phyloP scores from a whole-genome alignment of 371 early-diverging fungal species.

The Zychaea mexicana region DNA sequence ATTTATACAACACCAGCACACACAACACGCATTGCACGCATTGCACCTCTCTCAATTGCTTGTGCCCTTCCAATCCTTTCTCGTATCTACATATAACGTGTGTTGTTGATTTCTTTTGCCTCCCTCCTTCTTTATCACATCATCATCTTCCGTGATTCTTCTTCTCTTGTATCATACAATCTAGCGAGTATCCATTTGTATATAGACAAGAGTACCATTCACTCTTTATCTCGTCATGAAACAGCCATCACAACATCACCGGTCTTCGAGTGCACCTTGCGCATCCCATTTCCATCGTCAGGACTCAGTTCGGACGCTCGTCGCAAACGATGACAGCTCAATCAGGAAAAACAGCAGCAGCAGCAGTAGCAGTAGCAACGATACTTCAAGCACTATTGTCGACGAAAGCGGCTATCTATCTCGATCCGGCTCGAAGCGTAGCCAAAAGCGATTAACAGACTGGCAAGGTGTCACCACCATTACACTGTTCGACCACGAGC shows the following conservation, averaged over 20 bases:
- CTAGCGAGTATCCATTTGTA: too few relatives aligned
- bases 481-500: not conserved
- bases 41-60: too few relatives aligned
- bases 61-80: not conserved
- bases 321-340: not conserved
- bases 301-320: slow-evolving; percentile 6
- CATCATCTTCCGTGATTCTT: too few relatives aligned
- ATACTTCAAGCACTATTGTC: slow-evolving; percentile 1
- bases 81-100: too few relatives aligned
- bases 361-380: not conserved
- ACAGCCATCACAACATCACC: slow-evolving; percentile 2
- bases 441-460: slow-evolving; percentile 7
- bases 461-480: slow-evolving; percentile 6
- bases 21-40: too few relatives aligned
- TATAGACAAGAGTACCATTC: not conserved
- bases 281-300: slow-evolving; percentile 1
- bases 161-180: not conserved
- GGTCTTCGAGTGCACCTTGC: slow-evolving; percentile 11
- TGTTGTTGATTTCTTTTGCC: not conserved
- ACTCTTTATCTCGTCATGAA: slow-evolving; percentile 3
- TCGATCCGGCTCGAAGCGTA: not conserved
- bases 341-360: not conserved
- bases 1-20: not conserved
- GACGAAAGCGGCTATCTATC: not conserved
- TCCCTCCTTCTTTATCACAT: too few relatives aligned